Base-by-base conservation (phyloP, 169 alveolate genomes). In the Plasmodium coatneyi region DNA sequence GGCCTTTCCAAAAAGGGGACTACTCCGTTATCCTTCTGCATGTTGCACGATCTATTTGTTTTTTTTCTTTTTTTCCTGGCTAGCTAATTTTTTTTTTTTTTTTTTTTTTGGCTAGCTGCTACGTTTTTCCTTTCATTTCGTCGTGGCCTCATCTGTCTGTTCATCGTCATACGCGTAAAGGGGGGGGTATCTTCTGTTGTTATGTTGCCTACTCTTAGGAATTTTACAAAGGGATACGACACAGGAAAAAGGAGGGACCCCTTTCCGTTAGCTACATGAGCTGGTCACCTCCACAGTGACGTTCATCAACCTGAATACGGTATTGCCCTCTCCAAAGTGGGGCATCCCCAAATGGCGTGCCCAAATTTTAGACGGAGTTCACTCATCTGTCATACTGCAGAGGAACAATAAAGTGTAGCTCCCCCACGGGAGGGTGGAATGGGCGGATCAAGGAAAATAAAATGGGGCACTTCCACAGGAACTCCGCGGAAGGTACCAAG, bases 1-100 rank as follows among this genome's bases (percentile, higher is more conserved):
- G 94, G 94, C 49, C 34, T 70, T 80, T 89, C 94, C 41, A 89
- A 36, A 32, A 36, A 52, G 41, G 56, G 66, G 32, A 56, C 49
- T 83, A 2, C 60, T 22, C 41, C 16, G 41, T 72, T 30, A 14
- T 43, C 46, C 49, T 78, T 56, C 60, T 54, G 12, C 93, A 86
- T 74, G 43, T 86, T 86, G 60, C 60, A 49, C 60, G 22, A 49
- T 49, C 22, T 49, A 49, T 14, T 66, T n/a, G n/a, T n/a, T 60
- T 1, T n/a, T 66, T 28, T 66, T 66, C 2, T 56, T 56, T 4
- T 56, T 56, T 28, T 66, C 9, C 9, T 66, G 60, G 60, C 19
- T 5, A 49, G 30, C 76, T 66, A 32, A 32, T 32, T 32, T 32
- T 66, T 66, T 5, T 19, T 66, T 28, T 66, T 66, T 10, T 56